Conservation (phyloP, 1,284 basidiomycete genomes). For the Takashimella tepidaria region DNA sequence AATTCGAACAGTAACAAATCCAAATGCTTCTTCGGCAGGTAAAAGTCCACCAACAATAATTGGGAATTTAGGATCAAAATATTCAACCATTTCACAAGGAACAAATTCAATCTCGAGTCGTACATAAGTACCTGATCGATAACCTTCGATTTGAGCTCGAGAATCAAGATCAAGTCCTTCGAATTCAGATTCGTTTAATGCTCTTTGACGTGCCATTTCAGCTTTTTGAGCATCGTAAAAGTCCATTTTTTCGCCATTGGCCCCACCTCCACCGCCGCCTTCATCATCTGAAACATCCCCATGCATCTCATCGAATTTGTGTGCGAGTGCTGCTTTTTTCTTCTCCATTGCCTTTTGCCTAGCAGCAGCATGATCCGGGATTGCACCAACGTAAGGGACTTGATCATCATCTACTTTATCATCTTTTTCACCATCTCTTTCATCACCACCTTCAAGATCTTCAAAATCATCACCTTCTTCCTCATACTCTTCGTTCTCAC, state of each 20-base stretch:
- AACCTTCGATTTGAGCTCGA: constrained; percentile 82
- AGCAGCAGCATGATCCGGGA: constrained; percentile 47
- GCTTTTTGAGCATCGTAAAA: constrained; percentile 92
- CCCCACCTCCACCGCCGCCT: constrained; percentile 47
- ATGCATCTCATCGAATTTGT: constrained; percentile 95
- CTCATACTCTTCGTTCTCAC: constrained; percentile 48
- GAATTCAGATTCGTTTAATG: constrained; percentile 83
- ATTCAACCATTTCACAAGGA: constrained; percentile 85
- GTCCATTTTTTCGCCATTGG: constrained; percentile 60
- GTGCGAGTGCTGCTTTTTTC: constrained; percentile 88
- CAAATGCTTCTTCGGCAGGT: constrained; percentile 84
- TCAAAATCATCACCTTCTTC: constrained; percentile 52
- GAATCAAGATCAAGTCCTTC: constrained; percentile 70
- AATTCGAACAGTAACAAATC: constrained; percentile 89
- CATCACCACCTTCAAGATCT: constrained; percentile 51
- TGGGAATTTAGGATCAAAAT: constrained; percentile 88
- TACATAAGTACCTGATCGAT: constrained; percentile 86
- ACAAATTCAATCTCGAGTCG: constrained; percentile 81
- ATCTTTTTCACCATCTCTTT: constrained; percentile 49
- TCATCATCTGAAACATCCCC: constrained; percentile 74
- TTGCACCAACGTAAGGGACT: constrained; percentile 43
- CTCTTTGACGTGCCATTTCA: constrained; percentile 78
- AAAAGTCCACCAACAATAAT: constrained; percentile 91
- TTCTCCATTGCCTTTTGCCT: constrained; percentile 62
- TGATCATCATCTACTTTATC: constrained; percentile 47